phyloP scores from a whole-genome alignment of 2,329 filamentous ascomycete genomes.

The Trichoderma breve region DNA sequence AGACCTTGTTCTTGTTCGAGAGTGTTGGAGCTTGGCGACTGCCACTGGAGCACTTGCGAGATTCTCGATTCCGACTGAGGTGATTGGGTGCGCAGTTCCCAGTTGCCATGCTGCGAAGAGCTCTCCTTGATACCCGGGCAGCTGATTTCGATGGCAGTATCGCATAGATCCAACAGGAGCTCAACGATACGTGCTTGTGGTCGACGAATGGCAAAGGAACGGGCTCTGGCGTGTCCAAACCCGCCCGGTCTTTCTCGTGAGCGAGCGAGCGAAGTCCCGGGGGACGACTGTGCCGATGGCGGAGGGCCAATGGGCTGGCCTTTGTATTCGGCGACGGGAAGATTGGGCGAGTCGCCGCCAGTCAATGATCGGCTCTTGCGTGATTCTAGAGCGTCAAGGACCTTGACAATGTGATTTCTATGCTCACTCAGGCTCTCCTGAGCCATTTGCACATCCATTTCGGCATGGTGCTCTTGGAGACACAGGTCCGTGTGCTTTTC shows the following conservation, averaged over 20 bases:
- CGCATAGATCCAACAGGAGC: conserved; percentile 88
- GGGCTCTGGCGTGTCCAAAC: conserved; percentile 74
- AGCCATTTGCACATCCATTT: conserved; percentile 96
- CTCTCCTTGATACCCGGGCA: conserved; percentile 89
- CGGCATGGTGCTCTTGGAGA: conserved; percentile 89
- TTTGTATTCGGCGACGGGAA: conserved; percentile 77
- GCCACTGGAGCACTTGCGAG: conserved; percentile 93
- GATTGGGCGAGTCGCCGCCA: conserved; percentile 53
- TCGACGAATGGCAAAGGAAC: conserved; percentile 87
- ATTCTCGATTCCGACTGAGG: conserved; percentile 95
- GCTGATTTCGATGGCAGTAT: conserved; percentile 92
- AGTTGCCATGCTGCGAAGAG: conserved; percentile 57
- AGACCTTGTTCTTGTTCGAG: conserved; percentile 92
- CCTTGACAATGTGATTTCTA: conserved; percentile 89
- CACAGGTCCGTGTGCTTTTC: conserved; percentile 98
- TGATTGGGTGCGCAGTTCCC: conserved; percentile 87
- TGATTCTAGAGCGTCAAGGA: conserved; percentile 86
- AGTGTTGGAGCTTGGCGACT: conserved; percentile 87
- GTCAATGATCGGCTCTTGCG: conserved; percentile 63
- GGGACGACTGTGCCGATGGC: conserved; percentile 68
- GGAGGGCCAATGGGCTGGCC: conserved; percentile 78
- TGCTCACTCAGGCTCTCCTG: conserved; percentile 92
- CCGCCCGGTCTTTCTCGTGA: conserved; percentile 73
- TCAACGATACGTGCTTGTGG: conserved; percentile 93
- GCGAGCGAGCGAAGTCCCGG: conserved; percentile 67